Conservation (phyloP, 352 stramenopile species). For the Phytophthora cryptogea region DNA sequence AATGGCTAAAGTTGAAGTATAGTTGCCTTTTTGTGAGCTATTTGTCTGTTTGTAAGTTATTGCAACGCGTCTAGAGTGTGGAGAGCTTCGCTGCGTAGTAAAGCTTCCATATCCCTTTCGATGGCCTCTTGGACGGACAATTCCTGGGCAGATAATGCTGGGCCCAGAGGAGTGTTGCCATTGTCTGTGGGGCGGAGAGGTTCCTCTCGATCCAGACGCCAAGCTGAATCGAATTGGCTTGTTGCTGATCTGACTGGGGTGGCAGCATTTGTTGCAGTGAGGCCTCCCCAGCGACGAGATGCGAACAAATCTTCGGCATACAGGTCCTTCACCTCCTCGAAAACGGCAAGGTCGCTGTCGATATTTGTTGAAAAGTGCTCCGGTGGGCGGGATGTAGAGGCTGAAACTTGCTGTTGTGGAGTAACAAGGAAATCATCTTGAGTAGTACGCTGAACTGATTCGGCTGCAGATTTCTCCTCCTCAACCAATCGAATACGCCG, state of each 20-base stretch:
- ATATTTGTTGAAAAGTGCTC: slow-evolving; percentile 17
- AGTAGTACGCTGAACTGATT: slow-evolving; percentile 22
- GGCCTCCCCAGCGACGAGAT: slow-evolving; percentile 25
- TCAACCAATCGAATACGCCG: slow-evolving; percentile 45
- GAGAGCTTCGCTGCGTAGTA: slow-evolving; percentile 18
- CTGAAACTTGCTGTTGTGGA: background rate
- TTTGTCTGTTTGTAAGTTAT: background rate
- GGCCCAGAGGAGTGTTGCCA: background rate
- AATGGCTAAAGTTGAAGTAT: too few relatives aligned
- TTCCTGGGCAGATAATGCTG: slow-evolving; percentile 13
- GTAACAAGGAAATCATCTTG: background rate
- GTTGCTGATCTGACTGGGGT: background rate
- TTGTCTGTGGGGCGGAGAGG: background rate
- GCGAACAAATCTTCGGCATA: slow-evolving; percentile 43
- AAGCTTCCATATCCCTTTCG: slow-evolving; percentile 28
- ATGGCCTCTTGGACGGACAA: slow-evolving; percentile 31
- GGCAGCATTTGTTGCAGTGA: background rate
- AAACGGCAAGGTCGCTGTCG: slow-evolving; percentile 43
- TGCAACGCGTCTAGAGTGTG: background rate
- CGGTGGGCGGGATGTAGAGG: slow-evolving; percentile 5
- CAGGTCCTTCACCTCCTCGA: slow-evolving; percentile 47
- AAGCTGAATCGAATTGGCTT: slow-evolving; percentile 9
- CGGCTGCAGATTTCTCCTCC: slow-evolving; percentile 40
- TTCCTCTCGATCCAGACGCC: slow-evolving; percentile 3
- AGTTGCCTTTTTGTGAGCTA: too few relatives aligned